Base-by-base conservation (phyloP, 75 land plant genomes). In the Cryptomeria japonica region DNA sequence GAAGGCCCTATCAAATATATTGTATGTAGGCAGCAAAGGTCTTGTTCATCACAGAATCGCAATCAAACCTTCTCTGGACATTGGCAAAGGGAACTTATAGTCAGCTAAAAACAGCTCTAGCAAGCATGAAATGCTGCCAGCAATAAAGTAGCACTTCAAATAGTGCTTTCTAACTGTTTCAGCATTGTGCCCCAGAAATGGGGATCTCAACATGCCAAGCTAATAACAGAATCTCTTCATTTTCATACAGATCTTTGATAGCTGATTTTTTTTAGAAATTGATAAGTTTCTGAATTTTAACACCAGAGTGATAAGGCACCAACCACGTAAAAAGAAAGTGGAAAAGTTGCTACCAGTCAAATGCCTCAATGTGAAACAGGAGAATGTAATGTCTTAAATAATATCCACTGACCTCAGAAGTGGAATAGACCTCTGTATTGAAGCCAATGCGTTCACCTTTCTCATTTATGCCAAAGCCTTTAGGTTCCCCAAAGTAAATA, bases 401-500 rank as follows among this genome's bases (percentile, higher is more conserved):
- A 86, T 42, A 15, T 34, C 19, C 37, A 15, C 87, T 80, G 89
- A 97, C 99, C 99, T 98, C 99, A 87, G 90, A 83, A 28, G 92
- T 83, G 83, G 99, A 91, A 89, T 98, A 98, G 3, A 98, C 94
- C 88, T 95, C 97, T 64, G 99, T 98, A 75, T 98, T 98, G 86
- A 91, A 98, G n/a, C 94, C 99, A 87, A 91, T 92, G 16, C 92
- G 95, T 49, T 97, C 99, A 55, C 99, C 99, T 58, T 93, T 90
- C 38, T 93, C 95, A 90, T 93, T 92, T 55, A 86, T 92, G 41
- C 92, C 77, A 87, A 97, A 96, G 36, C 99, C 99, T 92, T 97
- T 96, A 31, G 99, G 99, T 72, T 93, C 77, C 64, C 99, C 99
- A 90, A 97, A 97, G 92, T 98, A 97, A 44, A 98, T 96, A 47